Evolutionary conservation across 441 rosid genomes (phyloP).

Genomic region (Bocquillonia castaneifolia): DNA sequence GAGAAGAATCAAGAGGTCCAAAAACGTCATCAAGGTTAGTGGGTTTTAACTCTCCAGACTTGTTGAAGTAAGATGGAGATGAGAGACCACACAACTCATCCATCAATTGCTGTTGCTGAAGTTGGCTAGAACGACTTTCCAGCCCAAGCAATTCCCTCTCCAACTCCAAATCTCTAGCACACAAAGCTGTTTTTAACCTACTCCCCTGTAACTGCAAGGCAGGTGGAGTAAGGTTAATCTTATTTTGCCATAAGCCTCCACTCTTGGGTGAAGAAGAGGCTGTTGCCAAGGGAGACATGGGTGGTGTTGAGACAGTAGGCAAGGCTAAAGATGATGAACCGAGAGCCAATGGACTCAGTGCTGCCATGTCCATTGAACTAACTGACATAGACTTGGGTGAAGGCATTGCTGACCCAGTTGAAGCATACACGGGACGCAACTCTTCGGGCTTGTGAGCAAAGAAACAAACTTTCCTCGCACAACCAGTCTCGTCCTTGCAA

Average conservation of each 20-base stretch:
- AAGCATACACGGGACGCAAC: conserved; percentile 75
- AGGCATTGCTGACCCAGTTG: conserved; percentile 89
- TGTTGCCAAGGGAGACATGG: conserved; percentile 66
- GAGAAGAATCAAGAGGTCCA: conserved; percentile 54
- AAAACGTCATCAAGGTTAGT: conserved; percentile 60
- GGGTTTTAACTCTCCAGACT: conserved; percentile 48
- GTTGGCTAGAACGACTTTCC: conserved; percentile 34
- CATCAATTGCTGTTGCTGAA: conserved; percentile 39
- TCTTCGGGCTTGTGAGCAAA: conserved; percentile 86
- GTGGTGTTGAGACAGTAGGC: conserved; percentile 60
- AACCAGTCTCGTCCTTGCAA: conserved; percentile 90
- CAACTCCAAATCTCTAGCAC: conserved; percentile 64
- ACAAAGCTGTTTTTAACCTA: conserved; percentile 64
- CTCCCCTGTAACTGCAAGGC: conserved; percentile 78
- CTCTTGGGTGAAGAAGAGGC: conserved; percentile 65
- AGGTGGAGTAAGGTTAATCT: conserved; percentile 59
- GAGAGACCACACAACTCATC: conserved; percentile 56
- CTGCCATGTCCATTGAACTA: conserved; percentile 48
- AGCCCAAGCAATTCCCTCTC: conserved; percentile 62
- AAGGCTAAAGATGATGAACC: conserved; percentile 47
- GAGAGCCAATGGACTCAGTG: conserved; percentile 49
- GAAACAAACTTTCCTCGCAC: conserved; percentile 84
- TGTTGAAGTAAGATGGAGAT: conserved; percentile 39
- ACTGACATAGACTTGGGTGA: conserved; percentile 60
- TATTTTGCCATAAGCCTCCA: conserved; percentile 70